Conservation (phyloP, 306 rosid genomes). For the Benincasa hispida region DNA sequence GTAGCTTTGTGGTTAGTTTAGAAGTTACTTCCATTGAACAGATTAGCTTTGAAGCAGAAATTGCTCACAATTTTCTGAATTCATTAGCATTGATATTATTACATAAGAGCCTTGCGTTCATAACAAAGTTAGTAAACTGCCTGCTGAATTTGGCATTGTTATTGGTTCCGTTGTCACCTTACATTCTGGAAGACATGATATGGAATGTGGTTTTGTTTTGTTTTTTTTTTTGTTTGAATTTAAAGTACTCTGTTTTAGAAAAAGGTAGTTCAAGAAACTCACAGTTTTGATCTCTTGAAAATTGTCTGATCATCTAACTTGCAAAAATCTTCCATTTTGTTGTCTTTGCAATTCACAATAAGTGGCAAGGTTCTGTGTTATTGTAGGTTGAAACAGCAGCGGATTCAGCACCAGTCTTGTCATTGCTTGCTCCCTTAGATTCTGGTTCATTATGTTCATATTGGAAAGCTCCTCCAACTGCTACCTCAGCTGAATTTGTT, state of each 20-base stretch:
- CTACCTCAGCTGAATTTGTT: conserved; percentile 58
- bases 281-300: background rate
- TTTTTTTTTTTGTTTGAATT: too few species aligned
- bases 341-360: background rate
- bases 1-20: background rate
- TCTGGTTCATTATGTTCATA: conserved; percentile 44
- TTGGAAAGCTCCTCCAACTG: conserved; percentile 89
- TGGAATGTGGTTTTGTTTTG: background rate
- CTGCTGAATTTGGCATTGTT: background rate
- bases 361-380: conserved; percentile 13
- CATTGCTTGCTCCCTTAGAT: conserved; percentile 74
- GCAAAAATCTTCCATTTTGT: background rate
- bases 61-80: background rate
- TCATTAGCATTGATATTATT: background rate
- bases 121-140: background rate
- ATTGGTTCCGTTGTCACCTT: background rate
- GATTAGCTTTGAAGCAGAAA: background rate
- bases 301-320: background rate
- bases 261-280: background rate
- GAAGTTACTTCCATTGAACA: background rate
- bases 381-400: conserved; percentile 73
- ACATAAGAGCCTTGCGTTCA: background rate
- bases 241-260: background rate
- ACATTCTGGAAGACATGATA: background rate
- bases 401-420: conserved; percentile 75